Evolutionary conservation across 2,329 filamentous ascomycete genomes (phyloP).

Genomic region (Sarocladium kiliense): DNA sequence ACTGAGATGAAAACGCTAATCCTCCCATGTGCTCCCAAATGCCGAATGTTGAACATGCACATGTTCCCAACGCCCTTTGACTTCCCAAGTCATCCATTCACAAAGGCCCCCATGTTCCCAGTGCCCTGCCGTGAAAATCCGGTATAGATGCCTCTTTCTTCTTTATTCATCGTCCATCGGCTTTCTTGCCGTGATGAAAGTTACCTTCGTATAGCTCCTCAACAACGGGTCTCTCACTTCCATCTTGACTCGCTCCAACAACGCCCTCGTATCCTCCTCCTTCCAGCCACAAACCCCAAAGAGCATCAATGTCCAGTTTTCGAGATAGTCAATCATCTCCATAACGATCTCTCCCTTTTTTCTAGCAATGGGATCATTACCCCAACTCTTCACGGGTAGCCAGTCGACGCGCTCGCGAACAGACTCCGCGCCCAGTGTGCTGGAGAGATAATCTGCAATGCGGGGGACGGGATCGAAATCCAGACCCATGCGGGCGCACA

Average conservation of each 20-base stretch:
- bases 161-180: slow-evolving; percentile 11
- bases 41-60: slow-evolving; percentile 7
- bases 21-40: background rate
- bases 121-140: too few species aligned
- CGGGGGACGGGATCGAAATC: slow-evolving; percentile 35
- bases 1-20: too few species aligned
- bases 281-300: slow-evolving; percentile 26
- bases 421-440: slow-evolving; percentile 32
- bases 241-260: slow-evolving; percentile 25
- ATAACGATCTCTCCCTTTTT: slow-evolving; percentile 31
- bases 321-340: slow-evolving; percentile 26
- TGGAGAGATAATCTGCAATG: slow-evolving; percentile 27
- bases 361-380: slow-evolving; percentile 31
- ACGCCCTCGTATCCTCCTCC: slow-evolving; percentile 23
- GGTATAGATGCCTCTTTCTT: too few species aligned
- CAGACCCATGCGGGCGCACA: slow-evolving; percentile 24
- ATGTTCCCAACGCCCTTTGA: too few species aligned
- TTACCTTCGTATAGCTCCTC: slow-evolving; percentile 23
- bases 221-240: slow-evolving; percentile 24
- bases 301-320: slow-evolving; percentile 27
- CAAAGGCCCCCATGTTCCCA: too few species aligned
- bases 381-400: slow-evolving; percentile 34
- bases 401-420: slow-evolving; percentile 35
- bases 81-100: too few species aligned
- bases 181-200: slow-evolving; percentile 27